Base-by-base conservation (phyloP, 2,329 filamentous ascomycete species). In the Monosporascus sp. region DNA sequence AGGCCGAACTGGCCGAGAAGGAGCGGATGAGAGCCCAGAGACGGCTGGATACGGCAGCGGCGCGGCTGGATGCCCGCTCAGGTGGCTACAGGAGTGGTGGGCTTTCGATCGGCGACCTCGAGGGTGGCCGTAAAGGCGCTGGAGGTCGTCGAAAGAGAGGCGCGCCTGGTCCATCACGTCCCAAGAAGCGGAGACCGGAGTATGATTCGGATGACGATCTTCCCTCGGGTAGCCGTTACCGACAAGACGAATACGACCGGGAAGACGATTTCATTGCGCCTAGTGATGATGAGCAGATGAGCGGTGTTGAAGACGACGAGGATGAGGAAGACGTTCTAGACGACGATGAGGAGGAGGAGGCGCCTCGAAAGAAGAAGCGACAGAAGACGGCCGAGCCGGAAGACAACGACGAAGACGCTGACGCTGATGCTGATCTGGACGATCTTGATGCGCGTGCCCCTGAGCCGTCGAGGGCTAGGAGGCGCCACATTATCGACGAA, bases 171-270 rank as follows among this genome's bases (percentile, higher is more conserved):
- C 68, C 71, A 14, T 69, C 72, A 31, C 80, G 79, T 57, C 70
- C 73, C 46, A 82, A 81, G 70, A 75, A 77, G 62, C 75, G 77
- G 35, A 75, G 78, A 39, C 75, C 78, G 54, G 88, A 89, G 60
- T 88, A 90, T 55, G 88, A 92, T 62, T 89, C 89, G 8, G 89
- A 91, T 61, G 87, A 90, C 60, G 87, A 89, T 54, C 75, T 85
- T 37, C 82, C 83, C 17, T 78, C 80, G 38, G 81, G 83, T 35
- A 75, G 75, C 46, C 78, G 79, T 35, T 46, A 46, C 43, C 80
- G 82, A 50, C 80, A 86, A 55, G 87, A 92, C 58, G 87, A 90
- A 60, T 93, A 93, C 65, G 88, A 92, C 57, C 79, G 87, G 65
- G 87, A 87, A 37, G 89, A 93, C 63, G 89, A 87, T 53, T 93